Conservation (phyloP, 2,329 filamentous ascomycete species). For the Fusarium transvaalense region DNA sequence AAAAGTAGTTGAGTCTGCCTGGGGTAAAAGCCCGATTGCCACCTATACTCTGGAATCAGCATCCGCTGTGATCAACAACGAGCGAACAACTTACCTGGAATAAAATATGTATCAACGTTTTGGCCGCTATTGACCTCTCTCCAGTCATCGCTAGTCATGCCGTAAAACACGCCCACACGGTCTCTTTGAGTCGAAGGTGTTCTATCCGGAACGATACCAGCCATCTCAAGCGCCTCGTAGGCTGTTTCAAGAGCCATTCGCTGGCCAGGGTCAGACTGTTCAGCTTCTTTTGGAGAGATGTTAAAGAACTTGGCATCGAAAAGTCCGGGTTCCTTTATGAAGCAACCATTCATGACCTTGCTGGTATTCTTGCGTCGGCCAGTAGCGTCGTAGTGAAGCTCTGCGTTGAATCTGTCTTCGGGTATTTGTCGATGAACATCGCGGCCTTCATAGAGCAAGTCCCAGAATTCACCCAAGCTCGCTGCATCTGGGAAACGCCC, state of each 20-base stretch:
- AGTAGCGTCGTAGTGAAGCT: constrained; percentile 72
- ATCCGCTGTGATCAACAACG: fast-evolving
- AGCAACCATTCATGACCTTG: constrained; percentile 78
- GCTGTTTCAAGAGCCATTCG: constrained; percentile 79
- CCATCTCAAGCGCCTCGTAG: constrained; percentile 84
- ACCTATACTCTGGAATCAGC: constrained; percentile 50
- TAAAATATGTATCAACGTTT: constrained; percentile 72
- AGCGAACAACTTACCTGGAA: constrained; percentile 52
- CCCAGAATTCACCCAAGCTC: constrained; percentile 68
- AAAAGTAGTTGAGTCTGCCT: constrained; percentile 80
- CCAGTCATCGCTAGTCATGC: constrained; percentile 82
- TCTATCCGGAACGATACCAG: constrained; percentile 75
- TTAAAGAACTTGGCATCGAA: constrained; percentile 87
- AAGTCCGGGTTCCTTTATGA: constrained; percentile 74
- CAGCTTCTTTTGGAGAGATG: constrained; percentile 83
- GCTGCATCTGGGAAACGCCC: constrained; percentile 60
- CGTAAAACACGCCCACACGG: constrained; percentile 79
- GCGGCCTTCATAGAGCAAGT: constrained; percentile 73
- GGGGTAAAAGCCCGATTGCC: constrained; percentile 61
- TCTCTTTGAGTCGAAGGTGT: constrained; percentile 73
- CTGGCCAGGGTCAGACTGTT: constrained; percentile 81
- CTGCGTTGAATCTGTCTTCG: constrained; percentile 72
- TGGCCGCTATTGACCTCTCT: constrained; percentile 80
- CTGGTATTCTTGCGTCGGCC: constrained; percentile 77
- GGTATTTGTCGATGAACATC: constrained; percentile 76